phyloP scores from a whole-genome alignment of 139 green algal species.

The Coelastrella sp. region DNA sequence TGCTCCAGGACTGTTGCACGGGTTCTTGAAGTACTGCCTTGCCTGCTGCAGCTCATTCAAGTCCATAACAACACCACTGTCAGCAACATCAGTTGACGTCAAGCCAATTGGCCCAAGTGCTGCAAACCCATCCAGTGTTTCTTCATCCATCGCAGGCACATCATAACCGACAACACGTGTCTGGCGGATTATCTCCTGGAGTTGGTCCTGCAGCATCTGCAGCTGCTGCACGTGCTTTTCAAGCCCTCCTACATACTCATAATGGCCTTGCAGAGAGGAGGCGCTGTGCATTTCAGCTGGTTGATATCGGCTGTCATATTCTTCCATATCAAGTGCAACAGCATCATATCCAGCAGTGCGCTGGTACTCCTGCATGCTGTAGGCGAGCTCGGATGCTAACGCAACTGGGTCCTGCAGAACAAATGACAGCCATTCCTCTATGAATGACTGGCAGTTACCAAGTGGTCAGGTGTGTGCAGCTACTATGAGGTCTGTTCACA shows the following conservation, averaged over 20 bases:
- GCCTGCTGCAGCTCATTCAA: not conserved
- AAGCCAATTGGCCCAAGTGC: not conserved
- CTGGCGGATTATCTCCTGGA: not conserved
- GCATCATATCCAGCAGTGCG: constrained; percentile 19
- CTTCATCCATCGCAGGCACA: not conserved
- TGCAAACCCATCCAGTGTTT: not conserved
- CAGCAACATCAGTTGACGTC: too few relatives aligned
- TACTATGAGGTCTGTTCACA: too few relatives aligned
- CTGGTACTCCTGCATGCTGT: not conserved
- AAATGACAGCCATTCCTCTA: not conserved
- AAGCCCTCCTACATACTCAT: too few relatives aligned
- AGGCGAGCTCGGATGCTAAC: not conserved
- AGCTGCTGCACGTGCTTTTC: too few relatives aligned
- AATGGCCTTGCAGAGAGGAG: too few relatives aligned
- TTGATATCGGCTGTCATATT: not conserved
- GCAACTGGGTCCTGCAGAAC: not conserved
- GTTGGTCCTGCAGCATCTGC: constrained; percentile 15
- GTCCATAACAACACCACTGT: not conserved
- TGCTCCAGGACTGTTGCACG: not conserved
- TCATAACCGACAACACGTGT: not conserved
- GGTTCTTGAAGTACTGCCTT: constrained; percentile 13
- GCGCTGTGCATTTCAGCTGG: too few relatives aligned
- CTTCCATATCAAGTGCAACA: not conserved
- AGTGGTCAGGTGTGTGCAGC: not conserved
- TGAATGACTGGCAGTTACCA: not conserved